Conservation (phyloP, 129 eudicot genomes). For the Escallonia rubra region DNA sequence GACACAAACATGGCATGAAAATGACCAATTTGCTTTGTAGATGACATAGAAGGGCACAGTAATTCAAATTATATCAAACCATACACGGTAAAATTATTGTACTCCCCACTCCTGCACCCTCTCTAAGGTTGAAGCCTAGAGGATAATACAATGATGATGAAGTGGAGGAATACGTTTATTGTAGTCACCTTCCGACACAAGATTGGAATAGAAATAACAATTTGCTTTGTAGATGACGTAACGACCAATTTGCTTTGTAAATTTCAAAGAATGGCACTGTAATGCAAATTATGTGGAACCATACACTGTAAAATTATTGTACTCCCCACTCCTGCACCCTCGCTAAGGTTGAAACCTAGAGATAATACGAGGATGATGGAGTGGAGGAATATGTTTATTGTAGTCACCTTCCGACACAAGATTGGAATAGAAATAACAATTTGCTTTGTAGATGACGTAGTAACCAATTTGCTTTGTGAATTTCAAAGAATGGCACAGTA, state of each 20-base stretch:
- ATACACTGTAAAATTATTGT: too few species aligned
- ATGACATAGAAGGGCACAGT: too few species aligned
- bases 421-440: constrained; percentile 21
- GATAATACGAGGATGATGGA: background rate
- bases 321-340: too few species aligned
- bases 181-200: background rate
- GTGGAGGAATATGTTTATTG: constrained; percentile 5
- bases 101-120: too few species aligned
- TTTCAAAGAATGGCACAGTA: too few species aligned
- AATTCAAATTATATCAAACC: too few species aligned
- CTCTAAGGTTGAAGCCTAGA: too few species aligned
- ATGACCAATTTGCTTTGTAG: background rate
- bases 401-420: constrained; percentile 52
- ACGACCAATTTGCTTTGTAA: background rate
- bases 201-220: background rate
- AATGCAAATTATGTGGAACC: too few species aligned
- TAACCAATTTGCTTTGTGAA: background rate
- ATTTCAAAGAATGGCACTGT: too few species aligned
- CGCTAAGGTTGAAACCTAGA: too few species aligned
- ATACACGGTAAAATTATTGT: too few species aligned
- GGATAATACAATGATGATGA: background rate
- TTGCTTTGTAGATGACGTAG: constrained; percentile 51
- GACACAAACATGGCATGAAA: too few species aligned
- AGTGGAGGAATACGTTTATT: constrained; percentile 3
- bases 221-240: background rate